These are phyloP conservation scores for Erythrobasidium yunnanense DNA, from an alignment of 768 basidiomycete species.

Conservation along the genomic window DNA sequence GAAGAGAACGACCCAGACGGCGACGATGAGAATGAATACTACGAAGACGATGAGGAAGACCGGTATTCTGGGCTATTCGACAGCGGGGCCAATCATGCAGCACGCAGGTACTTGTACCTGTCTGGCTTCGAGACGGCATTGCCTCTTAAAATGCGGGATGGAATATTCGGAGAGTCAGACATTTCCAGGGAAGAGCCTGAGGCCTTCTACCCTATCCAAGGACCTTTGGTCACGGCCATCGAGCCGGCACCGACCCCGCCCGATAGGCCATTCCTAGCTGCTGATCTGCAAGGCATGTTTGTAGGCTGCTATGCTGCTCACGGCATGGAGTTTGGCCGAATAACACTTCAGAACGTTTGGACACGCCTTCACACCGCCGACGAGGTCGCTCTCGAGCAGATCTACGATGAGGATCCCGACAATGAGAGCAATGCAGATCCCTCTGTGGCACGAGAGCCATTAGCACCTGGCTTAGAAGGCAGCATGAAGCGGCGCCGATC, in stretches of 20 bases:
- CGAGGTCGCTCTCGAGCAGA: slow-evolving; percentile 12
- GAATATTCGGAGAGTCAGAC: slow-evolving; percentile 12
- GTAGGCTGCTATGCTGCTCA: slow-evolving; percentile 19
- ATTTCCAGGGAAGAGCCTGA: background rate
- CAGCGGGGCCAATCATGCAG: too few relatives aligned
- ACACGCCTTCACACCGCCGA: background rate
- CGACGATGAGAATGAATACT: too few relatives aligned
- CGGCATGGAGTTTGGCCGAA: slow-evolving; percentile 13
- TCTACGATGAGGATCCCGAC: slow-evolving; percentile 1
- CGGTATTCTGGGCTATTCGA: too few relatives aligned
- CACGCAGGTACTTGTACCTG: too few relatives aligned
- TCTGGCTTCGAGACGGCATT: background rate
- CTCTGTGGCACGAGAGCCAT: slow-evolving; percentile 1
- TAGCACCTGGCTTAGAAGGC: background rate
- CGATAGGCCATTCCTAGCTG: background rate
- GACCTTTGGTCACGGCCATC: background rate
- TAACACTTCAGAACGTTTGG: slow-evolving; percentile 9
- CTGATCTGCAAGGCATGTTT: slow-evolving; percentile 2
- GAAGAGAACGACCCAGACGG: too few relatives aligned
- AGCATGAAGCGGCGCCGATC: background rate
- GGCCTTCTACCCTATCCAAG: slow-evolving; percentile 18
- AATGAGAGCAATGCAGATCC: slow-evolving; percentile 13
- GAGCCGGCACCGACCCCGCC: background rate
- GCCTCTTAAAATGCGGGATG: slow-evolving; percentile 10
- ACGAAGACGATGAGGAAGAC: too few relatives aligned